Conservation (phyloP, 192 early-diverging fungal species). For the Dissophora ornata region DNA sequence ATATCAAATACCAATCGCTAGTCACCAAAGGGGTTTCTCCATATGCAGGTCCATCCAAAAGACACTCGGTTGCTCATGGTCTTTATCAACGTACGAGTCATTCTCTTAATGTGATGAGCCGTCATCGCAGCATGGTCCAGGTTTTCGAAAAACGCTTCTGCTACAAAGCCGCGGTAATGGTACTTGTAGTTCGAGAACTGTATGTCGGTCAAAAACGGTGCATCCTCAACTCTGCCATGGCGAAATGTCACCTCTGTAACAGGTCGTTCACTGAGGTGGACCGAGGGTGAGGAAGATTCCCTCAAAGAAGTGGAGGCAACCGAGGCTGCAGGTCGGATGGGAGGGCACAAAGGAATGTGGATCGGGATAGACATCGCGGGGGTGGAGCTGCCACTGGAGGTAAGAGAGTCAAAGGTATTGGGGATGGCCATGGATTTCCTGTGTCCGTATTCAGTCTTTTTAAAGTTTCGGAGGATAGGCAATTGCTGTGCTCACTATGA, state of each 20-base stretch:
- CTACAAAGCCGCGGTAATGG: constrained; percentile 15
- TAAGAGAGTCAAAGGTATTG: too few relatives aligned
- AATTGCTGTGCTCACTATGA: too few relatives aligned
- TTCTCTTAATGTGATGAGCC: constrained; percentile 10
- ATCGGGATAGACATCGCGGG: too few relatives aligned
- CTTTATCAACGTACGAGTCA: constrained; percentile 33
- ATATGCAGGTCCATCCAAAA: too few relatives aligned
- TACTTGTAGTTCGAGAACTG: constrained; percentile 46
- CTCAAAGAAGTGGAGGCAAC: background rate
- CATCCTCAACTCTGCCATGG: constrained; percentile 41
- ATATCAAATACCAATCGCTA: too few relatives aligned
- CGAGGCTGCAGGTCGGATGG: constrained; percentile 17
- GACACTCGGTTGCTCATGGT: too few relatives aligned
- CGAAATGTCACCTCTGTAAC: constrained; percentile 27
- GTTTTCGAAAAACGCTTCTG: constrained; percentile 18
- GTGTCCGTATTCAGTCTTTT: too few relatives aligned
- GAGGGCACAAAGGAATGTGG: constrained; percentile 12
- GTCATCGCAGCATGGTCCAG: constrained; percentile 22
- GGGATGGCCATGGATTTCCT: too few relatives aligned
- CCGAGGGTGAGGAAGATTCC: background rate
- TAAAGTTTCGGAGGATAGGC: too few relatives aligned
- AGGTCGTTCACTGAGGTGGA: background rate
- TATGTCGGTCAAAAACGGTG: constrained; percentile 28
- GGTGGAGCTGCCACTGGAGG: too few relatives aligned
- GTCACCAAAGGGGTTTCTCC: too few relatives aligned